Percentiles rank a stretch among this genome's conserved stretches.
phyloP scores from a whole-genome alignment of 1,284 basidiomycete genomes.

The Flammula alnicola region DNA sequence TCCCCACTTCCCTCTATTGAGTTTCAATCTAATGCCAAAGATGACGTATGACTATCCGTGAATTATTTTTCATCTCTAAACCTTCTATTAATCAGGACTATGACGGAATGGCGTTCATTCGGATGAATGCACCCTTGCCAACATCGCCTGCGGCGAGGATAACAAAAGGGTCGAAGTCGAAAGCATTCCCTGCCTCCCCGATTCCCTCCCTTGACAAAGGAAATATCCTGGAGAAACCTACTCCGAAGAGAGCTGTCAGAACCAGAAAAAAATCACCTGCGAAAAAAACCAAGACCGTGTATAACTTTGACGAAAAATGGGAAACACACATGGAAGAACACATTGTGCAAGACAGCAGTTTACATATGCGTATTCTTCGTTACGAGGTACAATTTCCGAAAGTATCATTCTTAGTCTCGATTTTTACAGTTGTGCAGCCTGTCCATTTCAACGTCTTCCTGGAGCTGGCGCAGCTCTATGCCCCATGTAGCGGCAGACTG shows the following conservation, averaged over 20 bases:
- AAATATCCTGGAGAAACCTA: background rate
- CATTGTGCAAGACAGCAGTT: constrained; percentile 48
- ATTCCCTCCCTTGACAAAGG: background rate
- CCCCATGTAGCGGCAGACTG: constrained; percentile 37
- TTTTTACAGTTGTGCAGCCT: constrained; percentile 46
- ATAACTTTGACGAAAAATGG: constrained; percentile 42
- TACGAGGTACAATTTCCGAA: constrained; percentile 59
- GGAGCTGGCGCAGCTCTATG: constrained; percentile 31
- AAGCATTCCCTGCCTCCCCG: no score
- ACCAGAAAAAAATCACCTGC: background rate
- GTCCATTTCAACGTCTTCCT: constrained; percentile 62
- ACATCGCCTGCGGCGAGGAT: background rate
- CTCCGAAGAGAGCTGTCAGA: constrained; percentile 1
- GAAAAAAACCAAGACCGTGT: constrained; percentile 1
- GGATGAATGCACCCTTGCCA: no score
- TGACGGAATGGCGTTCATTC: no score
- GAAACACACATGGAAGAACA: constrained; percentile 43
- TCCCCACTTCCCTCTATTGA: no score
- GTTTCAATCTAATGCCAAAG: no score
- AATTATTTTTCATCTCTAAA: no score
- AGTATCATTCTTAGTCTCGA: background rate
- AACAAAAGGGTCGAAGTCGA: background rate
- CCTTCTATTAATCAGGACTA: no score
- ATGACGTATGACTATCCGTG: no score
- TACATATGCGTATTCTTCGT: constrained; percentile 61